These are phyloP conservation scores for Fusarium euwallaceae DNA, from an alignment of 2,329 filamentous ascomycete genomes.

Conservation along the genomic window DNA sequence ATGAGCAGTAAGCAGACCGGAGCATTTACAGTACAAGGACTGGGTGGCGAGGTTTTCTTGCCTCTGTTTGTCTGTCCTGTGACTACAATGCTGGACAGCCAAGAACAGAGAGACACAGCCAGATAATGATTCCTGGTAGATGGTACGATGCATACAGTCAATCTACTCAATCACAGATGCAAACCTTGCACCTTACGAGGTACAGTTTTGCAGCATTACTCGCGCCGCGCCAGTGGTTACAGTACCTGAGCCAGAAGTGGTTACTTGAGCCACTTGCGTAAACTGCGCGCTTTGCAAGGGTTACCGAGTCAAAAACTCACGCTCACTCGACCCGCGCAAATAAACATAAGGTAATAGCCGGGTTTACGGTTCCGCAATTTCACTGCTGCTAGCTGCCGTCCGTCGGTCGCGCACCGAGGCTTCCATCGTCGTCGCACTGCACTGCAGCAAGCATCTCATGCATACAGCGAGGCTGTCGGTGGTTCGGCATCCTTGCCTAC, in stretches of 20 bases:
- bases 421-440: neutral
- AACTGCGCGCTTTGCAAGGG: neutral
- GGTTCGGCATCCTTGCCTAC: neutral
- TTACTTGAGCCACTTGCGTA: constrained; percentile 6
- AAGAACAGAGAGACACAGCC: neutral
- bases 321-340: constrained; percentile 5
- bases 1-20: neutral
- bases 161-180: neutral
- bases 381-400: neutral
- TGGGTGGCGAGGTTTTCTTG: neutral
- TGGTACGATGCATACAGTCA: constrained; percentile 23
- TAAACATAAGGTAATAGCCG: constrained; percentile 12
- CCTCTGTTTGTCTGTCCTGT: neutral
- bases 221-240: neutral
- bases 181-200: neutral
- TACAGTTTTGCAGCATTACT: neutral
- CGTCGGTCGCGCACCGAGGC: constrained; percentile 5
- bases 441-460: neutral
- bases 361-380: constrained; percentile 9
- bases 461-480: neutral
- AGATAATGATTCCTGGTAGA: neutral
- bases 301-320: neutral
- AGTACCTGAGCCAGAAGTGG: neutral
- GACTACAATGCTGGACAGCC: neutral
- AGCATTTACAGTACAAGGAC: constrained; percentile 12